These are phyloP conservation scores for Penicillium sp. DNA, from an alignment of 2,329 filamentous ascomycete species.

Conservation along the genomic window DNA sequence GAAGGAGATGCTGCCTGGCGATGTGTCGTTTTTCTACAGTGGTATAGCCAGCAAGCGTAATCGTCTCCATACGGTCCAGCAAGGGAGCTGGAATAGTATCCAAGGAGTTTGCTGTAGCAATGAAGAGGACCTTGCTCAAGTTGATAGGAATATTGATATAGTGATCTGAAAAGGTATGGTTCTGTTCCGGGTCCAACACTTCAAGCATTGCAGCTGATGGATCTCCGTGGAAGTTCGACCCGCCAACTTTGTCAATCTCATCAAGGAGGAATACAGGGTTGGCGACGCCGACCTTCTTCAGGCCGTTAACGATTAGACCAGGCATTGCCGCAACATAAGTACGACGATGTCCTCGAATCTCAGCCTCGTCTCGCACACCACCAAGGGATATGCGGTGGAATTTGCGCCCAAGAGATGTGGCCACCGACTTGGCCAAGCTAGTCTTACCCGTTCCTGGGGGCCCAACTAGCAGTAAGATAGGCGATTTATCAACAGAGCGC, in stretches of 20 bases:
- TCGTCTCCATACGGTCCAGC: slow-evolving; percentile 95
- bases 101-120: slow-evolving; percentile 90
- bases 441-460: slow-evolving; percentile 96
- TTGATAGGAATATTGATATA: slow-evolving; percentile 96
- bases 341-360: slow-evolving; percentile 89
- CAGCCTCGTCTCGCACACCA: slow-evolving; percentile 91
- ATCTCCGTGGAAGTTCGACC: slow-evolving; percentile 88
- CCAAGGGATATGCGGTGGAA: slow-evolving; percentile 97
- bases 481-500: slow-evolving; percentile 89
- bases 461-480: slow-evolving; percentile 87
- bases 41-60: slow-evolving; percentile 89
- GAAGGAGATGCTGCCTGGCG: slow-evolving; percentile 85
- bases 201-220: slow-evolving; percentile 97
- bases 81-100: slow-evolving; percentile 94
- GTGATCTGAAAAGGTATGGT: slow-evolving; percentile 90
- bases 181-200: slow-evolving; percentile 95
- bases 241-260: slow-evolving; percentile 95
- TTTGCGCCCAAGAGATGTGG: slow-evolving; percentile 84
- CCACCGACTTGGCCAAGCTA: slow-evolving; percentile 87
- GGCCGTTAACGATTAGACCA: slow-evolving; percentile 83
- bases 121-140: slow-evolving; percentile 93
- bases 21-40: slow-evolving; percentile 97
- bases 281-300: slow-evolving; percentile 91
- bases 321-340: slow-evolving; percentile 99
- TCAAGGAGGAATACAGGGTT: slow-evolving; percentile 95